Conservation (phyloP, 1,284 basidiomycete species). For the Heterobasidion annosum region DNA sequence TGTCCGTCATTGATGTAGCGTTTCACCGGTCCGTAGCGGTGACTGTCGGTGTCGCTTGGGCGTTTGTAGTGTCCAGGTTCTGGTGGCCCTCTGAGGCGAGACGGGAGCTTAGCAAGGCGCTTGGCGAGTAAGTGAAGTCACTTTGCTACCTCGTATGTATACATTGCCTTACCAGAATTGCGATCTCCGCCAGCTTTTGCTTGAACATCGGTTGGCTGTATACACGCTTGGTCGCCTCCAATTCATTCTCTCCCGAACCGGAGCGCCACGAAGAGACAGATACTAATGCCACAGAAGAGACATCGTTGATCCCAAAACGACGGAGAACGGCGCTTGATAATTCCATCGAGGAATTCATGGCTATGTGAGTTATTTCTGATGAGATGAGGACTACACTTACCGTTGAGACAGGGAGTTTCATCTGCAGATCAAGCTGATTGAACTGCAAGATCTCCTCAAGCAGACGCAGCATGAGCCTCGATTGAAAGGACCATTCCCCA, state of each 20-base stretch:
- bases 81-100: conserved; percentile 96
- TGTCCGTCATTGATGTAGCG: conserved; percentile 69
- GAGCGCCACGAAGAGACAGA: conserved; percentile 19
- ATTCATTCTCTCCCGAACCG: conserved; percentile 48
- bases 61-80: conserved; percentile 76
- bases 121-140: conserved; percentile 65
- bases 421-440: conserved; percentile 83
- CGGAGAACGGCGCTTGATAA: conserved; percentile 37
- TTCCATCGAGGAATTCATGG: conserved; percentile 82
- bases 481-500: conserved; percentile 87
- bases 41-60: conserved; percentile 85
- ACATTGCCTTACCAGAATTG: not conserved
- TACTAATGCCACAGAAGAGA: conserved; percentile 22
- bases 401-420: conserved; percentile 73
- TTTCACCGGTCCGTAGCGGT: conserved; percentile 75
- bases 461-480: conserved; percentile 92
- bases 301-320: conserved; percentile 26
- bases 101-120: conserved; percentile 73
- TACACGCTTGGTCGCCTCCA: conserved; percentile 69
- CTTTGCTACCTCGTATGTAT: not conserved
- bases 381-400: conserved; percentile 4
- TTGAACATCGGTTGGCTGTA: conserved; percentile 81
- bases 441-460: conserved; percentile 72
- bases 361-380: conserved; percentile 46
- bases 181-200: conserved; percentile 48